Percentiles rank a stretch among this genome's conserved stretches.
phyloP scores from a whole-genome alignment of 1,139 yeast species.

The Kodamaea alishanica region DNA sequence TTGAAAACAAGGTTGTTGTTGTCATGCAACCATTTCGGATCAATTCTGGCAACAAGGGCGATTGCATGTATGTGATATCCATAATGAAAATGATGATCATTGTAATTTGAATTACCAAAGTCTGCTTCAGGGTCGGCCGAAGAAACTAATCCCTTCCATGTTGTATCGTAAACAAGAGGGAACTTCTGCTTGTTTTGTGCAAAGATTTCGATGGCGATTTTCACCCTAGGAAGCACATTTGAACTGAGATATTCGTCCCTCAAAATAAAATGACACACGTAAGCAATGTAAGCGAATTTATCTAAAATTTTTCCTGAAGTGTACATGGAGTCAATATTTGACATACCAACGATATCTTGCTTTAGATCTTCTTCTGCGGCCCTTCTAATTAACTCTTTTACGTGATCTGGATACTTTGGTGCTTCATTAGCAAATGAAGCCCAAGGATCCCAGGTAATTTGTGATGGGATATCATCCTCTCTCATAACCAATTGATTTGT shows the following conservation, averaged over 20 bases:
- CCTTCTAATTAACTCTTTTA: slow-evolving; percentile 34
- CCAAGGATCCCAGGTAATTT: slow-evolving; percentile 59
- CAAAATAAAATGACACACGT: slow-evolving; percentile 56
- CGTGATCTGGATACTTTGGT: slow-evolving; percentile 34
- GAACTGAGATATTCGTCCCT: slow-evolving; percentile 45
- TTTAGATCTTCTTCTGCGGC: slow-evolving; percentile 53
- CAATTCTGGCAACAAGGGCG: slow-evolving; percentile 59
- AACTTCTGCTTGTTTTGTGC: slow-evolving; percentile 53
- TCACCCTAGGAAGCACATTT: slow-evolving; percentile 47
- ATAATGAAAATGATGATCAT: slow-evolving; percentile 81
- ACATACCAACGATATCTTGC: slow-evolving; percentile 53
- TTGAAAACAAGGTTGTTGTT: slow-evolving; percentile 27
- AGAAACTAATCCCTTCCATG: slow-evolving; percentile 75
- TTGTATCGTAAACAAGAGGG: slow-evolving; percentile 62
- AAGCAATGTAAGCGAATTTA: slow-evolving; percentile 69
- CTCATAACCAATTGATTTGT: slow-evolving; percentile 47
- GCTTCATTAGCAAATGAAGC: slow-evolving; percentile 35
- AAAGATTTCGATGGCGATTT: slow-evolving; percentile 58
- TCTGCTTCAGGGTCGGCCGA: slow-evolving; percentile 65
- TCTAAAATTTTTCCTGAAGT: slow-evolving; percentile 72
- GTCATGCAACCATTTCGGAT: slow-evolving; percentile 32
- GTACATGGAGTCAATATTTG: slow-evolving; percentile 71
- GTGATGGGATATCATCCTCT: slow-evolving; percentile 45
- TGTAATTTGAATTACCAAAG: slow-evolving; percentile 74
- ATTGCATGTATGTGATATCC: slow-evolving; percentile 76